A percentile compares a stretch with the other conserved stretches of the same genome.
These are phyloP conservation scores for Pontederia crassipes DNA, from an alignment of 176 grass and related monocot genomes.

Conservation along the genomic window DNA sequence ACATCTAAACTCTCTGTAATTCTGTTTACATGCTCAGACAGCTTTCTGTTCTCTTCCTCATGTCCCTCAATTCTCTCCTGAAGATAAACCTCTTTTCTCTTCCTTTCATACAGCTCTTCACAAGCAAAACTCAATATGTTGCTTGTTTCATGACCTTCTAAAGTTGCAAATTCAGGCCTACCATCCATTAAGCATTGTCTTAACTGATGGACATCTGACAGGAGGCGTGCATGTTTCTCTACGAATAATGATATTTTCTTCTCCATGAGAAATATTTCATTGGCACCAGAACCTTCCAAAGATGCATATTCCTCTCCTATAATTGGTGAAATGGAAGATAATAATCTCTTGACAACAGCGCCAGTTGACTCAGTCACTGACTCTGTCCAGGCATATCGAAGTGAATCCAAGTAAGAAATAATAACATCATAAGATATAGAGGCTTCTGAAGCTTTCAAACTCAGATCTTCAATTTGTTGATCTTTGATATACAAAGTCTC, in stretches of 20 bases:
- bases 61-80: conserved; percentile 29
- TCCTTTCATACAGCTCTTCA: conserved; percentile 57
- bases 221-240: conserved; percentile 41
- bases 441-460: conserved; percentile 26
- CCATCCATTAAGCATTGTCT: conserved; percentile 41
- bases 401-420: conserved; percentile 42
- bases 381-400: conserved; percentile 2
- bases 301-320: conserved; percentile 33
- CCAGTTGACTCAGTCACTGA: conserved; percentile 38
- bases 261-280: conserved; percentile 45
- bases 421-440: conserved; percentile 45
- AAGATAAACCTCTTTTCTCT: conserved; percentile 62
- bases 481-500: conserved; percentile 34
- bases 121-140: conserved; percentile 33
- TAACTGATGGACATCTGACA: conserved; percentile 50
- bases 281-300: conserved; percentile 26
- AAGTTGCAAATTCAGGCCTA: conserved; percentile 42
- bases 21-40: conserved; percentile 43
- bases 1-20: conserved; percentile 42
- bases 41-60: conserved; percentile 47
- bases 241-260: conserved; percentile 45
- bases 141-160: conserved; percentile 21
- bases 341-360: conserved; percentile 36
- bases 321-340: conserved; percentile 40
- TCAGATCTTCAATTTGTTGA: conserved; percentile 59